Conservation (phyloP, 345 rosid species). For the Eucalyptus tenuipes region DNA sequence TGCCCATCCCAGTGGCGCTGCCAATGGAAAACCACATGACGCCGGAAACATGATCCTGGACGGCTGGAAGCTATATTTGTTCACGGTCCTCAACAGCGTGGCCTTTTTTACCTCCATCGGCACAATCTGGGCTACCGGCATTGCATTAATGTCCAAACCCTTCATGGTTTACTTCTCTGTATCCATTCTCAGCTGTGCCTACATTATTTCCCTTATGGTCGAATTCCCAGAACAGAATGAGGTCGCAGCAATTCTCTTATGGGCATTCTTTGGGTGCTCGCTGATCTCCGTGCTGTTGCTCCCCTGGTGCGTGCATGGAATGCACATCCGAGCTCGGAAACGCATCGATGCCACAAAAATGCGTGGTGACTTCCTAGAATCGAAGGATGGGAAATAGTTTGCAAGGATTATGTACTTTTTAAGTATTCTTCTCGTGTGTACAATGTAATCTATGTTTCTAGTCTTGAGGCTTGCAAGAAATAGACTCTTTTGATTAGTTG, state of each 20-base stretch:
- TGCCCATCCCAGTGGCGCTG: too few species aligned
- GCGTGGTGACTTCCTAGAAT: background rate
- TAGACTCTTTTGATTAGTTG: background rate
- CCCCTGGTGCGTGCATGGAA: background rate
- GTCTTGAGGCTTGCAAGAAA: background rate
- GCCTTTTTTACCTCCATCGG: too few species aligned
- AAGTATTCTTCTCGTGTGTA: background rate
- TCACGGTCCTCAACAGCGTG: fast-evolving
- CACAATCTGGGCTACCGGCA: too few species aligned
- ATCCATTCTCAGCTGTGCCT: background rate
- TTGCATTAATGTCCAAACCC: background rate
- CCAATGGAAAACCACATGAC: too few species aligned
- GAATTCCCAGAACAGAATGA: background rate
- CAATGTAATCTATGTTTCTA: background rate
- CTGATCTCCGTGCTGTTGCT: background rate
- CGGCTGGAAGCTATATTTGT: too few species aligned
- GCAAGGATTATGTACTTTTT: too few species aligned
- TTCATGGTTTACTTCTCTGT: background rate
- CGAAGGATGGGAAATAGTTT: too few species aligned
- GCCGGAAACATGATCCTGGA: too few species aligned
- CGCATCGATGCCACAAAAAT: background rate
- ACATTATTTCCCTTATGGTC: background rate
- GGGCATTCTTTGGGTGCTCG: too few species aligned
- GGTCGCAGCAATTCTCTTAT: background rate
- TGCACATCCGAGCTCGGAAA: background rate